These are phyloP conservation scores for Aspergillus awamori DNA, from an alignment of 2,329 filamentous ascomycete species.

Conservation along the genomic window DNA sequence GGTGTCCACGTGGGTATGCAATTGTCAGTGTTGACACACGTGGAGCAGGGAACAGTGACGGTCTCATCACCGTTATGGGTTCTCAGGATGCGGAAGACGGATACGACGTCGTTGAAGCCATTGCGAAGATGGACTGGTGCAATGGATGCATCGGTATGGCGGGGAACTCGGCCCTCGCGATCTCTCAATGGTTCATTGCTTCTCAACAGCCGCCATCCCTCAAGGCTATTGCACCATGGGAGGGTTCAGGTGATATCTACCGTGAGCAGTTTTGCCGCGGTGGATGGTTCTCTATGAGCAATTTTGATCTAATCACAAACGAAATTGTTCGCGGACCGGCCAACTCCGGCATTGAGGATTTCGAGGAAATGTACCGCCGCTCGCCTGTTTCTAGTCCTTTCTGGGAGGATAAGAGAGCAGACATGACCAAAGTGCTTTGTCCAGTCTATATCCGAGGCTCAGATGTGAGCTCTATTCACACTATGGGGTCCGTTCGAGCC, in stretches of 20 bases:
- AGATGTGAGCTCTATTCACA: conserved; percentile 38
- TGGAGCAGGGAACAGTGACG: conserved; percentile 40
- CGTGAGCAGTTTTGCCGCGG: conserved; percentile 52
- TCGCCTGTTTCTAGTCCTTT: conserved; percentile 38
- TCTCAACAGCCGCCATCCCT: conserved; percentile 47
- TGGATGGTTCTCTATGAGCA: conserved; percentile 42
- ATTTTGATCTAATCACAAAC: conserved; percentile 48
- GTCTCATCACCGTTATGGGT: conserved; percentile 43
- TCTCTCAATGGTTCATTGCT: conserved; percentile 49
- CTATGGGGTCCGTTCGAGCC: conserved; percentile 42
- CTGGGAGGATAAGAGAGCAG: conserved; percentile 45
- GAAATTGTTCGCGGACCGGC: conserved; percentile 39
- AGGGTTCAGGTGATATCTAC: conserved; percentile 51
- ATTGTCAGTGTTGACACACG: conserved; percentile 41
- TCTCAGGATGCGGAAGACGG: conserved; percentile 51
- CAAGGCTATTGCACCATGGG: conserved; percentile 52
- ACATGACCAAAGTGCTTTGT: conserved; percentile 41
- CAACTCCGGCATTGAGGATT: conserved; percentile 43
- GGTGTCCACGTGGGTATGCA: conserved; percentile 37
- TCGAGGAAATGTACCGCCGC: conserved; percentile 46
- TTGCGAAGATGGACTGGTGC: conserved; percentile 49
- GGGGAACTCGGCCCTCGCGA: conserved; percentile 50
- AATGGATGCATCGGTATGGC: conserved; percentile 49
- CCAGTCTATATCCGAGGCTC: conserved; percentile 42
- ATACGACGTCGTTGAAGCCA: conserved; percentile 49